Percentiles rank a stretch among this genome's conserved stretches.
Conservation (phyloP, 2,329 filamentous ascomycete genomes). For the Aspergillus pseudoviridinutans region DNA sequence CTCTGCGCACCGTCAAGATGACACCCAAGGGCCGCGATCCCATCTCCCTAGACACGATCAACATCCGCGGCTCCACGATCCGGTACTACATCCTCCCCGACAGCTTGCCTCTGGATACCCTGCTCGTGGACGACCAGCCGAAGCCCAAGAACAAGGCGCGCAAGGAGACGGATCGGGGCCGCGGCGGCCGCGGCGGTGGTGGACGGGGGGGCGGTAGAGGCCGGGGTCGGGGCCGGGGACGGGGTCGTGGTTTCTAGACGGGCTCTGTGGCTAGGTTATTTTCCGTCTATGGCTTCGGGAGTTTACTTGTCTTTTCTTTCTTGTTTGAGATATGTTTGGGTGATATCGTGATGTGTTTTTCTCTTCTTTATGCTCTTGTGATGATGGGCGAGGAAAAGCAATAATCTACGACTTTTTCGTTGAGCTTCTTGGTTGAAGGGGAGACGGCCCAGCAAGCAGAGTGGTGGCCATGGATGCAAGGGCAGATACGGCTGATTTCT, state of each 20-base stretch:
- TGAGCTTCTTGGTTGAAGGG: background rate
- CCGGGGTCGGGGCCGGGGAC: conserved; percentile 49
- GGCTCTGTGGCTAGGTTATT: conserved; percentile 17
- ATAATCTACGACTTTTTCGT: background rate
- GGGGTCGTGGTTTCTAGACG: conserved; percentile 45
- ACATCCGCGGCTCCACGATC: conserved; percentile 92
- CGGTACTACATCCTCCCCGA: conserved; percentile 96
- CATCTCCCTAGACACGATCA: conserved; percentile 88
- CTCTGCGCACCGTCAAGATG: conserved; percentile 94
- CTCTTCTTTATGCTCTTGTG: conserved; percentile 18
- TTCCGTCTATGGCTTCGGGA: conserved; percentile 18
- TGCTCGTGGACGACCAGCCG: conserved; percentile 91
- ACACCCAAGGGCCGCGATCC: conserved; percentile 83
- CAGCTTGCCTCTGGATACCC: conserved; percentile 87
- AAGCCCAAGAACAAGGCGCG: conserved; percentile 99
- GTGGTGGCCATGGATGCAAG: no score
- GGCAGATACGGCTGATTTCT: no score
- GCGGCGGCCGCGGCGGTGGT: conserved; percentile 44
- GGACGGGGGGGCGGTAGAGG: conserved; percentile 50
- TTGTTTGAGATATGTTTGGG: conserved; percentile 16
- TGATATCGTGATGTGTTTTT: conserved; percentile 8
- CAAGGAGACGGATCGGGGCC: conserved; percentile 68
- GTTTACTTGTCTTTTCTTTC: conserved; percentile 11
- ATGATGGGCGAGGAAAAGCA: background rate
- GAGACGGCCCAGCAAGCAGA: background rate